phyloP scores from a whole-genome alignment of 768 basidiomycete species.

The Suillus hirtellus region DNA sequence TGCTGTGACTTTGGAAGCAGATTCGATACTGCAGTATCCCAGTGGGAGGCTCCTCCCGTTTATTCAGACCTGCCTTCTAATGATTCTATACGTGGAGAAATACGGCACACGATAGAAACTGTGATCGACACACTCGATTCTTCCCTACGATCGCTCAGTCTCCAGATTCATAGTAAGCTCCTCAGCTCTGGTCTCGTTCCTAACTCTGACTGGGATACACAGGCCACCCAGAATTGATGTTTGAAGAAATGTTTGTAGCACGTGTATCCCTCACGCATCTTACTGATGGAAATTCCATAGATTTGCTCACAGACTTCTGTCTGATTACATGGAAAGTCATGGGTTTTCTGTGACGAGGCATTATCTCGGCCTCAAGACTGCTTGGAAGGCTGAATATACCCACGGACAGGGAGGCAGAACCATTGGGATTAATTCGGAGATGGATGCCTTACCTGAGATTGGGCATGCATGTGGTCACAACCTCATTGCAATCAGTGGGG shows the following conservation, averaged over 20 bases:
- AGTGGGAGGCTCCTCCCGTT: conserved; percentile 40
- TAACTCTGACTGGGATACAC: conserved; percentile 10
- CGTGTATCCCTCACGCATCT: conserved; percentile 8
- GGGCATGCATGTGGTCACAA: conserved; percentile 81
- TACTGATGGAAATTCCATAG: conserved; percentile 36
- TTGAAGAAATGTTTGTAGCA: conserved; percentile 59
- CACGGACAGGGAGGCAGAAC: conserved; percentile 61
- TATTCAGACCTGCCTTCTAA: conserved; percentile 33
- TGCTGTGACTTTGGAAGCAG: conserved; percentile 46
- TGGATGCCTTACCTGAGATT: conserved; percentile 58
- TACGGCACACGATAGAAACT: conserved; percentile 54
- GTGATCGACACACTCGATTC: conserved; percentile 51
- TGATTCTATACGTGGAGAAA: conserved; percentile 28
- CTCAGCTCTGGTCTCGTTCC: conserved; percentile 11
- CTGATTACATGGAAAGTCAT: conserved; percentile 62
- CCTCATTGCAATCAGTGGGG: conserved; percentile 76
- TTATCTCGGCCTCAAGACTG: conserved; percentile 71
- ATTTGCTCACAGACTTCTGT: conserved; percentile 69
- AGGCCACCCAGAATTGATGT: conserved; percentile 70
- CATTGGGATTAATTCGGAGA: conserved; percentile 80
- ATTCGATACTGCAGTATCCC: conserved; percentile 29
- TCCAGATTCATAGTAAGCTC: conserved; percentile 68
- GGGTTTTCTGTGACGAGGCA: conserved; percentile 73
- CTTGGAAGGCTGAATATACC: conserved; percentile 74
- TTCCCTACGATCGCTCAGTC: conserved; percentile 61